A percentile compares a stretch with the other conserved stretches of the same genome.
Evolutionary conservation across 2,329 filamentous ascomycete genomes (phyloP).

Genomic region (Botryosphaeria agaves): DNA sequence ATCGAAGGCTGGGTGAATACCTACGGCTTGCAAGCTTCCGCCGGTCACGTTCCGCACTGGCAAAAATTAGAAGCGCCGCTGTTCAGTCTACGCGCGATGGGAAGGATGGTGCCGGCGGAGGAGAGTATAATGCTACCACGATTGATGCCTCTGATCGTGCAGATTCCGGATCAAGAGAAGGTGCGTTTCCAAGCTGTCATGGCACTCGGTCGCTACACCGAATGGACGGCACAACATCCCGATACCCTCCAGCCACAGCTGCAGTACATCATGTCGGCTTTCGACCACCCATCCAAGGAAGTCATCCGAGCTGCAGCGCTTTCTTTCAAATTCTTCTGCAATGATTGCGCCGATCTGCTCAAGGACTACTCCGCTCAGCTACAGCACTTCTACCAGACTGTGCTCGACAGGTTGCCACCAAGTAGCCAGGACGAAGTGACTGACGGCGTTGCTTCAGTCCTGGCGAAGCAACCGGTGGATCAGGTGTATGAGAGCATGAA

Average conservation of each 20-base stretch:
- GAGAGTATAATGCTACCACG: conserved; percentile 77
- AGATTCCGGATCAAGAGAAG: conserved; percentile 92
- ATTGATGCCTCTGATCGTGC: conserved; percentile 82
- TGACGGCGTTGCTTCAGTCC: conserved; percentile 82
- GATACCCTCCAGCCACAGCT: conserved; percentile 86
- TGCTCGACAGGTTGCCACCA: conserved; percentile 70
- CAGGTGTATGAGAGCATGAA: conserved; percentile 78
- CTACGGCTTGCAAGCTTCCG: conserved; percentile 58
- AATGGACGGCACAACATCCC: conserved; percentile 90
- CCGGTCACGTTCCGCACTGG: conserved; percentile 75
- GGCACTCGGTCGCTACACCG: conserved; percentile 90
- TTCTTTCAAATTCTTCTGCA: conserved; percentile 93
- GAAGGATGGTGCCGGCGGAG: conserved; percentile 82
- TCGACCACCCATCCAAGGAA: conserved; percentile 75
- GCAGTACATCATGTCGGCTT: conserved; percentile 87
- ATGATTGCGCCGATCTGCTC: conserved; percentile 77
- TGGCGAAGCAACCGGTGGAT: conserved; percentile 65
- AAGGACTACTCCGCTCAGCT: conserved; percentile 71
- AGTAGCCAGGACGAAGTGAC: conserved; percentile 91
- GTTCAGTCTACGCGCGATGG: conserved; percentile 91
- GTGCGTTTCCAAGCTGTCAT: conserved; percentile 97
- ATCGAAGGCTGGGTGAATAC: conserved; percentile 80
- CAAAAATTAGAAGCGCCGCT: conserved; percentile 89
- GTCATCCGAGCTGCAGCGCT: conserved; percentile 83
- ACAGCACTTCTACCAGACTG: conserved; percentile 81